Percentiles rank a stretch among this genome's conserved stretches.
phyloP scores from a whole-genome alignment of 257 asterid genomes.

The Galeopsis tetrahit region DNA sequence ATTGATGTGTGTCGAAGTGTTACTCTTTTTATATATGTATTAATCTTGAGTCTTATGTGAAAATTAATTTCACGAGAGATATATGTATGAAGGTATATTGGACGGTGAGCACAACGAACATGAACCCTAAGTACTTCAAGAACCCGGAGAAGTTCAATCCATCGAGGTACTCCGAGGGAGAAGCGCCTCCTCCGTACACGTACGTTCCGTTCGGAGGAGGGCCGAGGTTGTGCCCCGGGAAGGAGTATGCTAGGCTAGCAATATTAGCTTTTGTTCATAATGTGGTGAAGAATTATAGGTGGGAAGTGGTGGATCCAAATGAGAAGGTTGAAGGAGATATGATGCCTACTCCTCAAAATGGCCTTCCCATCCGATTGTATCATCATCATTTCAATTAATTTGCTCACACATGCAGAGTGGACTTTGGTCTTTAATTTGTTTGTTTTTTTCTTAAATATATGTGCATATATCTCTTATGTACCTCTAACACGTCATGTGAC shows the following conservation, averaged over 20 bases:
- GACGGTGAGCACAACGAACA: constrained; percentile 67
- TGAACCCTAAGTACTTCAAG: constrained; percentile 54
- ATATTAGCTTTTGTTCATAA: constrained; percentile 61
- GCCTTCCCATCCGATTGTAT: constrained; percentile 61
- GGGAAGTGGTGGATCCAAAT: constrained; percentile 65
- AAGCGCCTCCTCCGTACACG: constrained; percentile 52
- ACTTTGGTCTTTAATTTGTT: too few relatives aligned
- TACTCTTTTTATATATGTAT: not conserved
- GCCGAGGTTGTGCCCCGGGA: constrained; percentile 78
- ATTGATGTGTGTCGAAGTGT: too few relatives aligned
- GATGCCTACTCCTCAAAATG: constrained; percentile 77
- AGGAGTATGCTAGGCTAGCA: constrained; percentile 76
- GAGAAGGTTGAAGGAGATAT: constrained; percentile 77
- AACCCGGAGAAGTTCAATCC: constrained; percentile 69
- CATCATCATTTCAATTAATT: not conserved
- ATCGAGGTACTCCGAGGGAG: constrained; percentile 55
- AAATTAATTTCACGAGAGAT: too few relatives aligned
- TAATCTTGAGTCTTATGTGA: not conserved
- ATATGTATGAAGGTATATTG: constrained; percentile 56
- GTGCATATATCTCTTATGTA: too few relatives aligned
- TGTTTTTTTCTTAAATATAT: too few relatives aligned
- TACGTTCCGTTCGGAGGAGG: constrained; percentile 81
- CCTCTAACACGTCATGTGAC: too few relatives aligned
- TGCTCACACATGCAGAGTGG: too few relatives aligned
- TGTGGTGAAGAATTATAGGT: constrained; percentile 52